Evolutionary conservation across 257 asterid species (phyloP), one percentile per base, ranked within the genome.

Genomic region (Gynochthodes officinalis): DNA sequence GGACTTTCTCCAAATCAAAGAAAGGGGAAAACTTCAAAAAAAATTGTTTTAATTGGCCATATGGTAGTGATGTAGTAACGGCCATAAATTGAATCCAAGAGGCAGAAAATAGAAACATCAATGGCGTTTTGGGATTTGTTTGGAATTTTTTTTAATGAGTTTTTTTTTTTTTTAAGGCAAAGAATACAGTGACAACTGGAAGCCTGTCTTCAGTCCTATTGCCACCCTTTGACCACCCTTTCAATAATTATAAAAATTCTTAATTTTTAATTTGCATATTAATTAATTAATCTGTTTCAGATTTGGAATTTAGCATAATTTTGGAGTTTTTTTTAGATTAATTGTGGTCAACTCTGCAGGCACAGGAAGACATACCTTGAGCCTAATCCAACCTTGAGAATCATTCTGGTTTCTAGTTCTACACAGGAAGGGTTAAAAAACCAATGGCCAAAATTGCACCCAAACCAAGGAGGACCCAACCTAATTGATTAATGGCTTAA

Each of bases 121-220:
- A 16, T 69, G 78, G 72, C 64, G 25, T 78, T 52, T 72, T 19
- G 16, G 28, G 42, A 19, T 71, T 37, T 3, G 68, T 63, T 14
- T 63, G 27, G 30, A 32, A 35, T 37, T 15, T 25, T 35, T 8
- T 15, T 1, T 18, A 35, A 60, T 4, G n/a, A 30, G 12, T 30
- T 1, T 59, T 5, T 30, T 35, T 44, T 52, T 70, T 58, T 60
- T 37, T 14, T 21, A 72, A n/a, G 49, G 18, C 23, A 27, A 68
- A 53, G 39, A 25, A 43, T 30, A 44, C 23, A 65, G 42, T 30
- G 61, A 42, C 69, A 61, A 61, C 14, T 63, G 64, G 75, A 69
- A 57, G 30, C 15, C 72, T 40, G 67, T 25, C 55, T 33, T 33
- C 40, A 46, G 23, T 33, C 44, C 40, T 46, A 3, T 25, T 4